Conservation (phyloP, 495 filamentous ascomycete species). For the Talaromyces wortmannii region DNA sequence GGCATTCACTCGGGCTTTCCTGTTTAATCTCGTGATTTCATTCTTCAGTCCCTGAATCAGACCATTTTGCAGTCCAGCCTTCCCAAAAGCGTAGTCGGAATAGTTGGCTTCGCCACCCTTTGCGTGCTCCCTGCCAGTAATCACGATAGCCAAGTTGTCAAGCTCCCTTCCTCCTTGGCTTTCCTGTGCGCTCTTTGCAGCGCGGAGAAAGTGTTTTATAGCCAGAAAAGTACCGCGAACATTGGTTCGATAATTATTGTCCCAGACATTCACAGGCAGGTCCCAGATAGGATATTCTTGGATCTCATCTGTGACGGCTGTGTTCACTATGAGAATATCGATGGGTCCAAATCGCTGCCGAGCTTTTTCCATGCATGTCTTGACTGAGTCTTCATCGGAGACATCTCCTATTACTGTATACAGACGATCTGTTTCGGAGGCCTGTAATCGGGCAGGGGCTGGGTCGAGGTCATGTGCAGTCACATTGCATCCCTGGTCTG, state of each 20-base stretch:
- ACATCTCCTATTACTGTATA: conserved; percentile 38
- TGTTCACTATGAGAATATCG: conserved; percentile 47
- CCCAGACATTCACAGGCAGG: conserved; percentile 43
- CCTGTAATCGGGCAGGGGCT: conserved; percentile 8
- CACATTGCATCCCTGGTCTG: conserved; percentile 48
- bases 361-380: conserved; percentile 31
- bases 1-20: conserved; percentile 47
- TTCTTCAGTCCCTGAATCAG: conserved; percentile 46
- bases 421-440: conserved; percentile 20
- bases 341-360: conserved; percentile 41
- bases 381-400: conserved; percentile 34
- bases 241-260: conserved; percentile 42
- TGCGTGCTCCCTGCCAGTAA: conserved; percentile 45
- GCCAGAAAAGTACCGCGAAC: conserved; percentile 48
- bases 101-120: conserved; percentile 6
- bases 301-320: conserved; percentile 39
- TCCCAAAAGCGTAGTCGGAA: conserved; percentile 19
- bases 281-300: conserved; percentile 44
- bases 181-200: conserved; percentile 26
- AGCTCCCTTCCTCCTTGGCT: conserved; percentile 25
- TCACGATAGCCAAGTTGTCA: conserved; percentile 44
- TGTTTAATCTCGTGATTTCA: conserved; percentile 46
- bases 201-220: conserved; percentile 49
- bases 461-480: conserved; percentile 40
- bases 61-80: conserved; percentile 48